phyloP scores from a whole-genome alignment of 371 early-diverging fungal genomes.

The Mortierella sp. region DNA sequence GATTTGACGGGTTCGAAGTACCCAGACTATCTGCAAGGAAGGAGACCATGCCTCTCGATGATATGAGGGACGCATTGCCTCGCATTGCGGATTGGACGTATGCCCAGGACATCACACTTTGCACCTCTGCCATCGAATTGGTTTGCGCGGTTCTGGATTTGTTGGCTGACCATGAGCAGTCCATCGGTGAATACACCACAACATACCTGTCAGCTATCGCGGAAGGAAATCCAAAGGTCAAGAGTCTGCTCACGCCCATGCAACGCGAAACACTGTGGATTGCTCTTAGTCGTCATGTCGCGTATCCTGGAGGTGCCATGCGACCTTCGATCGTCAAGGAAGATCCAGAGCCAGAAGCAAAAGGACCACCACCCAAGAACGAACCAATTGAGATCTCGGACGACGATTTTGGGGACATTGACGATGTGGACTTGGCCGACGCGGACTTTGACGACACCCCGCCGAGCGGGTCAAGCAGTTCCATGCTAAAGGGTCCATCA shows the following conservation, averaged over 20 bases:
- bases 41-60: slow-evolving; percentile 48
- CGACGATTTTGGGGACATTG: slow-evolving; percentile 57
- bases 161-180: slow-evolving; percentile 33
- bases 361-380: not conserved
- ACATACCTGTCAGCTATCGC: slow-evolving; percentile 24
- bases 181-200: slow-evolving; percentile 12
- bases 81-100: slow-evolving; percentile 41
- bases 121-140: slow-evolving; percentile 29
- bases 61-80: slow-evolving; percentile 25
- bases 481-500: not conserved
- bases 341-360: not conserved
- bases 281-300: slow-evolving; percentile 37
- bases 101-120: slow-evolving; percentile 40
- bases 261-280: slow-evolving; percentile 38
- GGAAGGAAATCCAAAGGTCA: slow-evolving; percentile 20
- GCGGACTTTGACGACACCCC: slow-evolving; percentile 44
- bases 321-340: not conserved
- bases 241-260: slow-evolving; percentile 24
- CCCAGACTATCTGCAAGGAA: not conserved
- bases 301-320: slow-evolving; percentile 2
- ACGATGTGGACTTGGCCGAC: slow-evolving; percentile 52
- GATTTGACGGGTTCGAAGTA: slow-evolving; percentile 8
- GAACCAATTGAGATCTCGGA: slow-evolving; percentile 47
- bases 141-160: slow-evolving; percentile 41
- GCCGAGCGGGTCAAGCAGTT: slow-evolving; percentile 51